Conservation (phyloP, 2,329 filamentous ascomycete species). For the Truncatella angustata region DNA sequence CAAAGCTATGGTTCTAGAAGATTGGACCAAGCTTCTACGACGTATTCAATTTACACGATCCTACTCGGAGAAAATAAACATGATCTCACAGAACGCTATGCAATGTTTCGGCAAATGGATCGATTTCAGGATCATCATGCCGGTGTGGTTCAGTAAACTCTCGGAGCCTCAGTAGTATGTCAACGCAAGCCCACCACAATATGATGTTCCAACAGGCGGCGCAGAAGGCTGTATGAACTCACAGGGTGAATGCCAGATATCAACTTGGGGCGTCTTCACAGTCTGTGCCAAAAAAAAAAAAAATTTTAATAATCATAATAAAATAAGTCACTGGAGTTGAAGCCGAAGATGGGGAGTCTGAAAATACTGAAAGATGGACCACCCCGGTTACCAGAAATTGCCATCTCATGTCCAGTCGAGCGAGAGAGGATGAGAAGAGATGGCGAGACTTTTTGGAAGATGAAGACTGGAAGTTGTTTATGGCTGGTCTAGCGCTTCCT, state of each 20-base stretch:
- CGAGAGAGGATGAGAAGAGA: conserved; percentile 15
- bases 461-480: conserved; percentile 13
- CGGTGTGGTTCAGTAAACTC: neutral
- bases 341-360: conserved; percentile 12
- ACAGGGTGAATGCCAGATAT: neutral
- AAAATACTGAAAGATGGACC: conserved; percentile 11
- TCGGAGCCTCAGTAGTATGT: neutral
- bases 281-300: neutral
- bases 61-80: no score
- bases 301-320: no score
- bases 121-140: neutral
- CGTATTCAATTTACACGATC: no score
- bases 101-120: conserved; percentile 5
- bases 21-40: no score
- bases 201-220: neutral
- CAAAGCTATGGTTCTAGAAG: no score
- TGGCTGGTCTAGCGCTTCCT: neutral
- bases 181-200: neutral
- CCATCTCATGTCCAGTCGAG: conserved; percentile 14
- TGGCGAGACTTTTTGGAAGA: conserved; percentile 13
- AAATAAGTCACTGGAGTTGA: conserved; percentile 12
- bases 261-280: neutral
- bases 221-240: neutral
- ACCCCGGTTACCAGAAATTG: conserved; percentile 14
- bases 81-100: neutral